These are phyloP conservation scores for Pistacia vera DNA, from an alignment of 345 rosid genomes.

Conservation along the genomic window DNA sequence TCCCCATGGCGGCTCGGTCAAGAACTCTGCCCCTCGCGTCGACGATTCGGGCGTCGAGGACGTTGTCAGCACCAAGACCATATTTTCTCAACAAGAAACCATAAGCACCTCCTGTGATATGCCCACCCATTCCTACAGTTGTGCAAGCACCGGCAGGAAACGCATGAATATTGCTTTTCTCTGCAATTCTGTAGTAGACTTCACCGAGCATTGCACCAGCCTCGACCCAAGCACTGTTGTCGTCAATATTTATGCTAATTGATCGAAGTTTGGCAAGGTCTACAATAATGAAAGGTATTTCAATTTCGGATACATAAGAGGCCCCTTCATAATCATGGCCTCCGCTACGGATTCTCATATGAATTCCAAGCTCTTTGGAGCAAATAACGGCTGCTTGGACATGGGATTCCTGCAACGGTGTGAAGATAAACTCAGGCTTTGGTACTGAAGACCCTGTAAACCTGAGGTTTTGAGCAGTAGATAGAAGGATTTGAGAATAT, in stretches of 20 bases:
- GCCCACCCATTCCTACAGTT: conserved; percentile 1
- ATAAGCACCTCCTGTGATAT: conserved; percentile 2
- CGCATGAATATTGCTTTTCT: conserved; percentile 6
- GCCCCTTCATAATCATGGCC: conserved; percentile 5
- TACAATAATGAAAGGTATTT: background rate
- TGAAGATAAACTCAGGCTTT: conserved; percentile 6
- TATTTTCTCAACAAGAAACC: conserved; percentile 8
- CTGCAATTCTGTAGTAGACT: background rate
- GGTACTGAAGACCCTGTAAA: background rate
- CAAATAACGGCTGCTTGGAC: conserved; percentile 9
- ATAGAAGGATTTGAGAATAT: background rate
- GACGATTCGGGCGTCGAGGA: background rate
- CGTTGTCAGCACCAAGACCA: conserved; percentile 10
- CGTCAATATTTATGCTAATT: background rate
- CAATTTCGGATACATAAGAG: background rate
- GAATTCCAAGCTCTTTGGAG: background rate
- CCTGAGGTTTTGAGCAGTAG: background rate
- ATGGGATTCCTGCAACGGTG: background rate
- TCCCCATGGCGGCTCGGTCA: background rate
- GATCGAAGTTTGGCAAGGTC: background rate
- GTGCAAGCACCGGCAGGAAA: conserved; percentile 2
- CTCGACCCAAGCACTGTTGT: too few species aligned
- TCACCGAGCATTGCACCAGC: too few species aligned
- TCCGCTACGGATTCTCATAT: background rate
- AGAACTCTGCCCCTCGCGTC: background rate